phyloP scores from a whole-genome alignment of 352 stramenopile species.

The Phytophthora megakarya region DNA sequence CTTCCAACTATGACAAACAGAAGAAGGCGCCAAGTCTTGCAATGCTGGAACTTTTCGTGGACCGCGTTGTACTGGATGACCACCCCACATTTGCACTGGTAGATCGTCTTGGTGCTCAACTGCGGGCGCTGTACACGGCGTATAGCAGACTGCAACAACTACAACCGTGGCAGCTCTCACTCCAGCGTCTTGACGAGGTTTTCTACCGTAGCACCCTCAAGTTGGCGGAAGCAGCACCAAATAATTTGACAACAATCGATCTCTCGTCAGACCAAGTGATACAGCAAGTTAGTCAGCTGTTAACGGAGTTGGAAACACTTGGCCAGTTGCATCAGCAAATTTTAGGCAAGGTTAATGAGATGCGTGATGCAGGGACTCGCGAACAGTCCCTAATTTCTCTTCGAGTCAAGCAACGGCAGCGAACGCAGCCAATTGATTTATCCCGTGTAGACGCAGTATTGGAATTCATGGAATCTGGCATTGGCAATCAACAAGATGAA shows the following conservation, averaged over 20 bases:
- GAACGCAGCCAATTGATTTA: constrained; percentile 42
- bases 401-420: constrained; percentile 25
- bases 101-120: constrained; percentile 66
- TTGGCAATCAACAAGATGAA: constrained; percentile 19
- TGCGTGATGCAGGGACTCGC: constrained; percentile 40
- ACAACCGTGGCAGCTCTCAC: constrained; percentile 52
- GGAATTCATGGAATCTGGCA: constrained; percentile 34
- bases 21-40: constrained; percentile 10
- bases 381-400: constrained; percentile 5
- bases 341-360: constrained; percentile 50
- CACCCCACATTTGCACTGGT: constrained; percentile 66
- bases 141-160: constrained; percentile 61
- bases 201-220: constrained; percentile 28
- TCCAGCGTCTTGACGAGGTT: constrained; percentile 53
- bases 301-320: constrained; percentile 49
- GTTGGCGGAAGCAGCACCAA: constrained; percentile 1
- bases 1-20: neutral
- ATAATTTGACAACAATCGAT: constrained; percentile 5
- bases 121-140: constrained; percentile 57
- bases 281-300: constrained; percentile 42
- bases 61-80: constrained; percentile 76
- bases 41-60: constrained; percentile 58
- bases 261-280: constrained; percentile 19
- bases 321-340: constrained; percentile 67
- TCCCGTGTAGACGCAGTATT: constrained; percentile 45